Percentiles rank a stretch among this genome's conserved stretches.
Conservation (phyloP, 2,329 filamentous ascomycete species). For the Alternaria gansuensis region DNA sequence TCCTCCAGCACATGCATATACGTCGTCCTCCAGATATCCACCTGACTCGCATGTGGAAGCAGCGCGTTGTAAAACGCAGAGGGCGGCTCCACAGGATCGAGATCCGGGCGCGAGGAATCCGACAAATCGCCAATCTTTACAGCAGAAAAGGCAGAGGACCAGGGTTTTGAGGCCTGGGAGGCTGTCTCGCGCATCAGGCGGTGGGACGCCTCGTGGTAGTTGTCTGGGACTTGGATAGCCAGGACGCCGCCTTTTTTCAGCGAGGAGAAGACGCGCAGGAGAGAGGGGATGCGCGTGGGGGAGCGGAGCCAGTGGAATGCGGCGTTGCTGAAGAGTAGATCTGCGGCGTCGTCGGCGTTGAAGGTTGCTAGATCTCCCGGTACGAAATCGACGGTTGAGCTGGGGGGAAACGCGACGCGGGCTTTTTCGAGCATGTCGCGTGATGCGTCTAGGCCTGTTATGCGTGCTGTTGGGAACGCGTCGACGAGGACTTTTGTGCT, state of each 20-base stretch:
- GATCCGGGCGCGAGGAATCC: slow-evolving; percentile 40
- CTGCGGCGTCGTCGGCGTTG: slow-evolving; percentile 27
- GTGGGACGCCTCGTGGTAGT: slow-evolving; percentile 61
- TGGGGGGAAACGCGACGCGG: slow-evolving; percentile 43
- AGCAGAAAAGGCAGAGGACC: slow-evolving; percentile 46
- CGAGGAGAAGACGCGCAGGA: slow-evolving; percentile 56
- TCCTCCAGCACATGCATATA: slow-evolving; percentile 64
- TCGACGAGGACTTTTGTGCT: slow-evolving; percentile 61
- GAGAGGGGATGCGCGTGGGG: slow-evolving; percentile 55
- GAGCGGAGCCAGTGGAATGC: slow-evolving; percentile 66
- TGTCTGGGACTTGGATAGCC: slow-evolving; percentile 65
- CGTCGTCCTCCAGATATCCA: slow-evolving; percentile 64
- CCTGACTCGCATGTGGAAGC: slow-evolving; percentile 46
- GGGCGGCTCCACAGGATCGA: slow-evolving; percentile 61
- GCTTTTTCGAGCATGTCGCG: slow-evolving; percentile 66
- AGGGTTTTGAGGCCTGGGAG: slow-evolving; percentile 43
- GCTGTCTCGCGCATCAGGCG: slow-evolving; percentile 60
- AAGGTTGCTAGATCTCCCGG: slow-evolving; percentile 60
- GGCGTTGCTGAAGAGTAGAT: slow-evolving; percentile 65
- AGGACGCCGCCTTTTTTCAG: slow-evolving; percentile 60
- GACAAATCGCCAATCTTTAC: slow-evolving; percentile 29
- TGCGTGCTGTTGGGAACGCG: slow-evolving; percentile 58
- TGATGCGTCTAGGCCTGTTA: slow-evolving; percentile 65
- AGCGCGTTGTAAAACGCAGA: slow-evolving; percentile 62
- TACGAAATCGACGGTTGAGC: slow-evolving; percentile 53